phyloP scores from a whole-genome alignment of 2,329 filamentous ascomycete genomes.

The Incumbomyces lentus region DNA sequence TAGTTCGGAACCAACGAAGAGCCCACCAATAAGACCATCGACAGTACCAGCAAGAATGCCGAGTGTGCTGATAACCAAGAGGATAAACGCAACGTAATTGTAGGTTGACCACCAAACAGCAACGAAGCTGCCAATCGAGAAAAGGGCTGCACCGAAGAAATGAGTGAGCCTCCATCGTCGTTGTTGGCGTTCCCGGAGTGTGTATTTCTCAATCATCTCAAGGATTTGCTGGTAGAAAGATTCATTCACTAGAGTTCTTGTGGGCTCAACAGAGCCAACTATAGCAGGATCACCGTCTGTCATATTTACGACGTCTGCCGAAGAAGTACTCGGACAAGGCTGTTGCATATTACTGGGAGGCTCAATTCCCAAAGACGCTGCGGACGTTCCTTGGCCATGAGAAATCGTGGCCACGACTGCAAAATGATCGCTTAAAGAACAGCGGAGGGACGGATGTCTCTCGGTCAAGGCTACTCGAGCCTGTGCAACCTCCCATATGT shows the following conservation, averaged over 20 bases:
- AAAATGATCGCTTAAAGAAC: conserved; percentile 91
- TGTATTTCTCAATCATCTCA: conserved; percentile 57
- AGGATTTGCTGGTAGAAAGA: conserved; percentile 63
- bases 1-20: conserved; percentile 80
- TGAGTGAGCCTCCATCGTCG: conserved; percentile 61
- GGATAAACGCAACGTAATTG: conserved; percentile 67
- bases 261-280: conserved; percentile 15
- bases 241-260: conserved; percentile 31
- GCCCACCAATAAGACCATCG: conserved; percentile 72
- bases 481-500: conserved; percentile 57
- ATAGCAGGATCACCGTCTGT: conserved; percentile 14
- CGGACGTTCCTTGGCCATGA: conserved; percentile 27
- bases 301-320: conserved; percentile 11
- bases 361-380: conserved; percentile 3
- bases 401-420: conserved; percentile 71
- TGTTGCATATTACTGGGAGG: not conserved
- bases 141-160: conserved; percentile 56
- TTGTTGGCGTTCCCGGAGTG: conserved; percentile 59
- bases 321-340: not conserved
- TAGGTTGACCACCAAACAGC: conserved; percentile 76
- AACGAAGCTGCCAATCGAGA: conserved; percentile 65
- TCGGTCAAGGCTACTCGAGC: conserved; percentile 69
- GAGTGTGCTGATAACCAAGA: conserved; percentile 71
- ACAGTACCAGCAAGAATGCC: conserved; percentile 65
- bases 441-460: conserved; percentile 68